These are phyloP conservation scores for Parsonsia alboflavescens DNA, from an alignment of 257 asterid species.

Conservation along the genomic window DNA sequence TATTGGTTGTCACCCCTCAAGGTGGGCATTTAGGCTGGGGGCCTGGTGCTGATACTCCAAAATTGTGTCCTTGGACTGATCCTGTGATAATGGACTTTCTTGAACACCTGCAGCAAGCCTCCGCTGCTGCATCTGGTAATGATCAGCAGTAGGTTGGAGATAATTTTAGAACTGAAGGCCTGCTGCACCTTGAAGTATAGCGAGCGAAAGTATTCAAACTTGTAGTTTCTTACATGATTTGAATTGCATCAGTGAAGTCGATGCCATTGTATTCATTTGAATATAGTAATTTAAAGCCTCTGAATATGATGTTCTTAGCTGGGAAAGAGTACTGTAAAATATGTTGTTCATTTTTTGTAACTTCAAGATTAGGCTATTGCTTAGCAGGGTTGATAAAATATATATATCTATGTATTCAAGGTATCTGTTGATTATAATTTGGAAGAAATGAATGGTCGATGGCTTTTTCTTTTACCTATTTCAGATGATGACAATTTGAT, in stretches of 20 bases:
- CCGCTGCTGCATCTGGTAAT: conserved; percentile 44
- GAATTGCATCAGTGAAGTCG: neutral
- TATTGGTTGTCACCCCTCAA: too few relatives aligned
- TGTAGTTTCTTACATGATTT: neutral
- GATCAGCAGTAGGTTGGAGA: neutral
- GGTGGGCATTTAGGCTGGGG: conserved; percentile 99
- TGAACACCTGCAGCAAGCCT: too few relatives aligned
- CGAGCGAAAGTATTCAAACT: neutral
- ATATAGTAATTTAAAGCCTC: neutral
- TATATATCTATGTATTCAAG: too few relatives aligned
- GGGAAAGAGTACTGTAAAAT: neutral
- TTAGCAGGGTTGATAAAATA: too few relatives aligned
- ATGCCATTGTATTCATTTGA: neutral
- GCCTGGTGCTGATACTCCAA: conserved; percentile 72
- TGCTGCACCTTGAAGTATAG: conserved; percentile 8
- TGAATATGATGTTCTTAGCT: neutral
- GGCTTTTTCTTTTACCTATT: too few relatives aligned
- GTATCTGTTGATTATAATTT: too few relatives aligned
- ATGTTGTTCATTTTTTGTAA: neutral
- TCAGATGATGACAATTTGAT: too few relatives aligned
- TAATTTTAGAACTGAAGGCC: neutral
- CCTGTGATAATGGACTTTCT: too few relatives aligned
- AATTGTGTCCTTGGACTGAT: conserved; percentile 94
- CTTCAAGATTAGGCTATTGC: too few relatives aligned
- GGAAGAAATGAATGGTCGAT: too few relatives aligned